These are phyloP conservation scores for Cucurbita ficifolia DNA, from an alignment of 306 rosid species.

Conservation along the genomic window DNA sequence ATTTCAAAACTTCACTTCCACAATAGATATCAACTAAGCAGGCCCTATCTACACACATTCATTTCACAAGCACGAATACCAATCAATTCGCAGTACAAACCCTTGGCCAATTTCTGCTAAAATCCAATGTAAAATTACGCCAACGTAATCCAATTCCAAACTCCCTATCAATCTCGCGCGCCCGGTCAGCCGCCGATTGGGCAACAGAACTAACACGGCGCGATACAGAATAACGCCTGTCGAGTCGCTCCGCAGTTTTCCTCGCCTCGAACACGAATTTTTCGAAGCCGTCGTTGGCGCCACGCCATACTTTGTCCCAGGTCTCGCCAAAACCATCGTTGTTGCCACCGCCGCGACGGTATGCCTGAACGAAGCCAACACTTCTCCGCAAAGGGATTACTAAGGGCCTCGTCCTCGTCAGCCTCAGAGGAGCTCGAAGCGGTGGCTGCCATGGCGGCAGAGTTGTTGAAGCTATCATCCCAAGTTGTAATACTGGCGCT, in stretches of 20 bases:
- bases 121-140: conserved; percentile 61
- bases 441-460: conserved; percentile 31
- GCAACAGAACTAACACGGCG: conserved; percentile 34
- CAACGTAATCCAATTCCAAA: conserved; percentile 58
- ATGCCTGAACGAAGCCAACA: conserved; percentile 27
- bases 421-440: conserved; percentile 6
- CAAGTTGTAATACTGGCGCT: background rate
- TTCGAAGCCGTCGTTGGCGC: conserved; percentile 76
- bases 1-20: background rate
- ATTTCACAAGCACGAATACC: conserved; percentile 15
- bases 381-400: background rate
- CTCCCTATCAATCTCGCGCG: conserved; percentile 74
- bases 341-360: conserved; percentile 46
- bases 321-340: conserved; percentile 20
- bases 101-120: conserved; percentile 64
- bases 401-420: background rate
- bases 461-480: conserved; percentile 29
- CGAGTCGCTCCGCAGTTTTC: conserved; percentile 71
- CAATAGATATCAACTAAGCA: background rate
- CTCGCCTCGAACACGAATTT: conserved; percentile 60
- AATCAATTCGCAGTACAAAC: conserved; percentile 21
- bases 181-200: conserved; percentile 38
- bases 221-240: conserved; percentile 56
- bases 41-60: background rate
- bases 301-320: conserved; percentile 65